A percentile compares a stretch with the other conserved stretches of the same genome.
phyloP scores from a whole-genome alignment of 768 basidiomycete genomes.

The Omphalotus guepiniiformis region DNA sequence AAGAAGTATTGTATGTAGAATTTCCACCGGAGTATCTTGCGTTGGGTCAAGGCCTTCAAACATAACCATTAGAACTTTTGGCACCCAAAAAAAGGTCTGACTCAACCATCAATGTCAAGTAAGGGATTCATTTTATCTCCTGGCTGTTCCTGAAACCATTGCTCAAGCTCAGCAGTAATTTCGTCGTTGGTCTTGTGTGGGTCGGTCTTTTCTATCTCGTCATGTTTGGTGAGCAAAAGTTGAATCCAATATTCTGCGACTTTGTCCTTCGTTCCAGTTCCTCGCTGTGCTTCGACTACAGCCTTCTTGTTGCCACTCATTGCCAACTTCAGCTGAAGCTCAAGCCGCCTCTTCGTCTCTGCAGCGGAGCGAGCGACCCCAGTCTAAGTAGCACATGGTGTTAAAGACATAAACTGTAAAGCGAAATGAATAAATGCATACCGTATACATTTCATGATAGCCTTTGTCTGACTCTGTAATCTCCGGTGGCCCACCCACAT shows the following conservation, averaged over 20 bases:
- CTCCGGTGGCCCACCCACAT: slow-evolving; percentile 29
- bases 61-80: too few species aligned
- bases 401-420: not conserved
- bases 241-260: slow-evolving; percentile 36
- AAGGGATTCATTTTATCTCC: slow-evolving; percentile 26
- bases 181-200: slow-evolving; percentile 11
- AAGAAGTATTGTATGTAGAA: slow-evolving; percentile 41
- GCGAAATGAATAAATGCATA: slow-evolving; percentile 11
- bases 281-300: slow-evolving; percentile 24
- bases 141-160: slow-evolving; percentile 22
- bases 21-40: slow-evolving; percentile 35
- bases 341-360: slow-evolving; percentile 17
- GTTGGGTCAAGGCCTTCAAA: slow-evolving; percentile 15
- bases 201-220: slow-evolving; percentile 17
- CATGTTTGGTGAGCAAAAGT: slow-evolving; percentile 19
- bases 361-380: slow-evolving; percentile 18
- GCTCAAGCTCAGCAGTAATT: slow-evolving; percentile 21
- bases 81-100: not conserved
- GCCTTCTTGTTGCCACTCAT: slow-evolving; percentile 26
- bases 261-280: slow-evolving; percentile 34
- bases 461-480: slow-evolving; percentile 28
- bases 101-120: slow-evolving; percentile 23
- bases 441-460: slow-evolving; percentile 29
- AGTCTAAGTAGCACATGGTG: slow-evolving; percentile 19
- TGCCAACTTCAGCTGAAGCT: slow-evolving; percentile 27